Evolutionary conservation across 495 filamentous ascomycete genomes (phyloP).

Genomic region (Echria macrotheca): DNA sequence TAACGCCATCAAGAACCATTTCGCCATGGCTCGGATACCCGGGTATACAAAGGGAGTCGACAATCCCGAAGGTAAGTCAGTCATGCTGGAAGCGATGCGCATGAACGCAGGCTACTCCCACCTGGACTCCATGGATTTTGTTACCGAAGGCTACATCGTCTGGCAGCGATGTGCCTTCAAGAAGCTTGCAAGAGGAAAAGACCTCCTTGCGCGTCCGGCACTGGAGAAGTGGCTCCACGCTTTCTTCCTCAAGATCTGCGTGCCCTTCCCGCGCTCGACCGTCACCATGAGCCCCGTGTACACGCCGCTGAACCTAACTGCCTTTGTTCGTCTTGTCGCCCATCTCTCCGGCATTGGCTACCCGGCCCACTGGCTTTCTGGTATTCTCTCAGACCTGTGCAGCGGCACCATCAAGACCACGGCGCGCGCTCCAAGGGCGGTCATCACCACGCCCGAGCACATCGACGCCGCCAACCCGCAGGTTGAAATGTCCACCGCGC

Average conservation of each 20-base stretch:
- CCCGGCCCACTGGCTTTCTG: slow-evolving; percentile 32
- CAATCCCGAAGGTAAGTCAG: not conserved
- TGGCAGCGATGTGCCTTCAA: not conserved
- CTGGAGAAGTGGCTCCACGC: slow-evolving; percentile 29
- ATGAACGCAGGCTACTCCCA: not conserved
- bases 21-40: slow-evolving; percentile 9
- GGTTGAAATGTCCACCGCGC: slow-evolving; percentile 18
- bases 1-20: slow-evolving; percentile 17
- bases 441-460: slow-evolving; percentile 2
- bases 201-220: slow-evolving; percentile 16
- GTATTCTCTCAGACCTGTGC: slow-evolving; percentile 21
- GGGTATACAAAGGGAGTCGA: not conserved
- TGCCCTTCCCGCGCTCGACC: slow-evolving; percentile 18
- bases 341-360: slow-evolving; percentile 31
- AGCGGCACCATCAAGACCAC: slow-evolving; percentile 24
- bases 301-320: slow-evolving; percentile 28
- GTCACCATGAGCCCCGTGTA: slow-evolving; percentile 3
- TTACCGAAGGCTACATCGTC: not conserved
- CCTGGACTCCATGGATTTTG: not conserved
- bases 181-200: slow-evolving; percentile 5
- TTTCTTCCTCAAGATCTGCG: slow-evolving; percentile 33
- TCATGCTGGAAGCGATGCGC: not conserved
- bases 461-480: slow-evolving; percentile 15
- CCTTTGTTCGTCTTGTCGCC: slow-evolving; percentile 24
- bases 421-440: slow-evolving; percentile 19